Percentiles rank a stretch among this genome's conserved stretches.
Evolutionary conservation across 2,329 filamentous ascomycete genomes (phyloP).

Genomic region (Aspergillus brasiliensis): DNA sequence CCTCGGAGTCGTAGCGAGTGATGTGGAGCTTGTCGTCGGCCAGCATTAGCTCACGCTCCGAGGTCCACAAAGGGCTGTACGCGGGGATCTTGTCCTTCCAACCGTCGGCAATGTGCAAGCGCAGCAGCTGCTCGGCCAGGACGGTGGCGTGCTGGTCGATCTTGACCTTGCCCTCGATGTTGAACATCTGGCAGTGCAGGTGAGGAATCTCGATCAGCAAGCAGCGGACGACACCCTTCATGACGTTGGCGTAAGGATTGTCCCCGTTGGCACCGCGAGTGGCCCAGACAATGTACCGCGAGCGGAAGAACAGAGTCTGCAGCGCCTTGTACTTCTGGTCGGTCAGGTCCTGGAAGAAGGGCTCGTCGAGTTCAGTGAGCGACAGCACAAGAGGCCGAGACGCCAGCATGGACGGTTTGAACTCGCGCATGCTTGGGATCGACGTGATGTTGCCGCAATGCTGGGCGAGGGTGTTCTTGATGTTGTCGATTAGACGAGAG

Average conservation of each 20-base stretch:
- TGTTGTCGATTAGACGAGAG: too few relatives aligned
- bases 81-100: not conserved
- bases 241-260: conserved; percentile 11
- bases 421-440: not conserved
- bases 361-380: conserved; percentile 5
- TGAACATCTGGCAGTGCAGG: conserved; percentile 8
- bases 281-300: not conserved
- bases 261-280: not conserved
- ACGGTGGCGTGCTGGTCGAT: not conserved
- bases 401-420: not conserved
- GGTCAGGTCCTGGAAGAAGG: conserved; percentile 2
- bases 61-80: not conserved
- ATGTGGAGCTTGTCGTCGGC: not conserved
- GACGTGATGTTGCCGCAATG: not conserved
- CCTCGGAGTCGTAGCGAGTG: not conserved
- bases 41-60: not conserved
- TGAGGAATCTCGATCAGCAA: conserved; percentile 5
- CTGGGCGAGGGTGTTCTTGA: not conserved
- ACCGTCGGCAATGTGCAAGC: not conserved
- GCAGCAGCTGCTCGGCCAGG: not conserved
- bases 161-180: not conserved
- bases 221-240: conserved; percentile 12
- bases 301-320: not conserved
- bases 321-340: not conserved
- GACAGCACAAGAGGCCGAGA: not conserved